Evolutionary conservation across 2,329 filamentous ascomycete genomes (phyloP).

Genomic region (Penicillium sp.): DNA sequence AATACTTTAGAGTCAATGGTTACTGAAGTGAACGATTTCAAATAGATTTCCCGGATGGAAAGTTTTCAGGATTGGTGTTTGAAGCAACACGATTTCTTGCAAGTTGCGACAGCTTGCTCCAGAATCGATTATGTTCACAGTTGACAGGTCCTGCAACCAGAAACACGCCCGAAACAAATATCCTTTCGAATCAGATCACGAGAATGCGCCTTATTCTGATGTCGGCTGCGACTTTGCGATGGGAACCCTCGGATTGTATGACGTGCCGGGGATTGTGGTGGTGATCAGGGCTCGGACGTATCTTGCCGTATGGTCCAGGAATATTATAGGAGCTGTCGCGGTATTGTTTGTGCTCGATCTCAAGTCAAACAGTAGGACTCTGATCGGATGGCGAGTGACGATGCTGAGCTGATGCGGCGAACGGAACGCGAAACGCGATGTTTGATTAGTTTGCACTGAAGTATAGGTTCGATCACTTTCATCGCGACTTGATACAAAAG

Average conservation of each 20-base stretch:
- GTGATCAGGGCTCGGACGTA: not conserved
- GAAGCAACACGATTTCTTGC: not conserved
- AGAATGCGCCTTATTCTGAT: not conserved
- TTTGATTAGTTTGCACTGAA: constrained; percentile 5
- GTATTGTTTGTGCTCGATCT: not conserved
- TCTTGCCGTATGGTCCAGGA: not conserved
- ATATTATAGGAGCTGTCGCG: too few species aligned
- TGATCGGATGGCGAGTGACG: not conserved
- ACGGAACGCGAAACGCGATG: constrained; percentile 14
- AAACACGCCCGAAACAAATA: not conserved
- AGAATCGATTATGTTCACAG: not conserved
- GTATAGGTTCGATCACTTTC: not conserved
- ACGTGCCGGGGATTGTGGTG: not conserved
- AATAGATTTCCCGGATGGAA: too few species aligned
- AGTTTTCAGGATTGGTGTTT: not conserved
- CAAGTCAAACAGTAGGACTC: not conserved
- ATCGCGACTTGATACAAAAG: not conserved
- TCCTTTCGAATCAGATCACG: not conserved
- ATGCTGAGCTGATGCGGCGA: constrained; percentile 2
- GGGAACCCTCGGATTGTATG: not conserved
- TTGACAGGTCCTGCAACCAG: not conserved
- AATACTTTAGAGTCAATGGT: not conserved
- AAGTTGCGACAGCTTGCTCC: not conserved
- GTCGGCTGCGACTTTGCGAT: not conserved
- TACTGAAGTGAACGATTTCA: not conserved